Evolutionary conservation across 208 protist species (phyloP).

Genomic region (Endotrypanum monterogeii): DNA sequence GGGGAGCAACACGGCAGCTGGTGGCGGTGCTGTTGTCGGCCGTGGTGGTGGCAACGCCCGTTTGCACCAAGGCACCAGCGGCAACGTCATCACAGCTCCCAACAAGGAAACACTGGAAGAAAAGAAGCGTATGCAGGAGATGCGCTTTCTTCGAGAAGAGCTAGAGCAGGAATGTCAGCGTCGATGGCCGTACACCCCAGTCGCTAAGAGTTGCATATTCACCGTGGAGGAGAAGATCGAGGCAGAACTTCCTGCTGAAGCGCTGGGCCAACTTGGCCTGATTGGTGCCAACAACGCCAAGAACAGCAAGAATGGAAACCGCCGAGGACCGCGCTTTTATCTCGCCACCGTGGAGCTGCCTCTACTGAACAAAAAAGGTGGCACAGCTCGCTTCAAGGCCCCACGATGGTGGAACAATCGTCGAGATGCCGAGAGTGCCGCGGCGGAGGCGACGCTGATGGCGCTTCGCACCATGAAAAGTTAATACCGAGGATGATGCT

Average conservation of each 20-base stretch:
- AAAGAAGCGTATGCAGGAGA: slow-evolving; percentile 49
- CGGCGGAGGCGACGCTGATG: slow-evolving; percentile 51
- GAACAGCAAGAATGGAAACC: slow-evolving; percentile 39
- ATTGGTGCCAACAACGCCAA: slow-evolving; percentile 25
- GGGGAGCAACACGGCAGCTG: background rate
- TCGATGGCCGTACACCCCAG: slow-evolving; percentile 74
- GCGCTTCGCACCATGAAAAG: slow-evolving; percentile 48
- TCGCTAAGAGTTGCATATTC: slow-evolving; percentile 66
- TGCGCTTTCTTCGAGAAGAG: slow-evolving; percentile 61
- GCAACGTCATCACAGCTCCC: slow-evolving; percentile 58
- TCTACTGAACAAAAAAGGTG: slow-evolving; percentile 69
- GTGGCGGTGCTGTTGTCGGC: slow-evolving; percentile 10
- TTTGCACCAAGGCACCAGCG: slow-evolving; percentile 40
- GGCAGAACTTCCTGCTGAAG: slow-evolving; percentile 41
- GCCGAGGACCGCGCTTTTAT: slow-evolving; percentile 57
- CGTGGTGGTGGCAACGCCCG: slow-evolving; percentile 23
- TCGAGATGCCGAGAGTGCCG: slow-evolving; percentile 54
- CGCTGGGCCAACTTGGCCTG: slow-evolving; percentile 36
- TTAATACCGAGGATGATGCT: slow-evolving; percentile 3
- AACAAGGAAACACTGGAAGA: slow-evolving; percentile 45
- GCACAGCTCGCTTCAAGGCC: slow-evolving; percentile 48
- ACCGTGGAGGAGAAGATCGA: slow-evolving; percentile 52
- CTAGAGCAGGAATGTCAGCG: slow-evolving; percentile 58
- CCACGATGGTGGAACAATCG: slow-evolving; percentile 49
- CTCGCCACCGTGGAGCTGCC: slow-evolving; percentile 62